Evolutionary conservation across 164 flowering plant genomes (phyloP).

Genomic region (Warburgia ugandensis): DNA sequence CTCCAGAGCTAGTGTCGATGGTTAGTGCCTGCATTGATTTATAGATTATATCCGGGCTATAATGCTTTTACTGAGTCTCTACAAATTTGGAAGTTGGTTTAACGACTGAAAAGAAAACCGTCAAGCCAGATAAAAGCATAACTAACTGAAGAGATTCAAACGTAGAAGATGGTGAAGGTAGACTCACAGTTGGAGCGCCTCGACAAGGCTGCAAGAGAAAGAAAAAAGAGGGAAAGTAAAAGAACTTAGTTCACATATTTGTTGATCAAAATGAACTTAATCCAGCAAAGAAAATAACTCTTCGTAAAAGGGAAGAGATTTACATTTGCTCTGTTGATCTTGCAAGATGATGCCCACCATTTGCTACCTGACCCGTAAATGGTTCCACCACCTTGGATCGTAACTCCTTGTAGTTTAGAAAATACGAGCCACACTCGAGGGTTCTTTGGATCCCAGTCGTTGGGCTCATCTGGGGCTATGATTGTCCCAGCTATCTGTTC

Average conservation of each 20-base stretch:
- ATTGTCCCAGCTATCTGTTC: constrained; percentile 79
- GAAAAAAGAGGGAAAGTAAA: constrained; percentile 9
- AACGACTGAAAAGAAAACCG: no score
- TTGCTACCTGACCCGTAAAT: constrained; percentile 88
- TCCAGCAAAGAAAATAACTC: background rate
- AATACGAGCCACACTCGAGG: constrained; percentile 73
- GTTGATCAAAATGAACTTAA: background rate
- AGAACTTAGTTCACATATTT: no score
- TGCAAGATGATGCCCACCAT: constrained; percentile 99
- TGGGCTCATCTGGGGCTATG: constrained; percentile 79
- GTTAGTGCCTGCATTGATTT: constrained; percentile 67
- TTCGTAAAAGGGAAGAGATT: constrained; percentile 2
- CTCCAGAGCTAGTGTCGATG: constrained; percentile 64
- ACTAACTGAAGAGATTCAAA: no score
- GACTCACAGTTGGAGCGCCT: constrained; percentile 80
- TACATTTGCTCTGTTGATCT: constrained; percentile 78
- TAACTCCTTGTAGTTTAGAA: constrained; percentile 44
- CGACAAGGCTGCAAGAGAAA: constrained; percentile 61
- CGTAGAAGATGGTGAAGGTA: background rate
- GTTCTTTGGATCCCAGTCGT: constrained; percentile 67
- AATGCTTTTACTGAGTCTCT: no score
- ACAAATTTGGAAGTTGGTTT: no score
- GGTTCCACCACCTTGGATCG: constrained; percentile 81
- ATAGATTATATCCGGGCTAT: no score
- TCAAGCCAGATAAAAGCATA: no score